Evolutionary conservation across 257 asterid genomes (phyloP), one percentile per base, ranked within the genome.

Genomic region (Nyctanthes arbortristis): DNA sequence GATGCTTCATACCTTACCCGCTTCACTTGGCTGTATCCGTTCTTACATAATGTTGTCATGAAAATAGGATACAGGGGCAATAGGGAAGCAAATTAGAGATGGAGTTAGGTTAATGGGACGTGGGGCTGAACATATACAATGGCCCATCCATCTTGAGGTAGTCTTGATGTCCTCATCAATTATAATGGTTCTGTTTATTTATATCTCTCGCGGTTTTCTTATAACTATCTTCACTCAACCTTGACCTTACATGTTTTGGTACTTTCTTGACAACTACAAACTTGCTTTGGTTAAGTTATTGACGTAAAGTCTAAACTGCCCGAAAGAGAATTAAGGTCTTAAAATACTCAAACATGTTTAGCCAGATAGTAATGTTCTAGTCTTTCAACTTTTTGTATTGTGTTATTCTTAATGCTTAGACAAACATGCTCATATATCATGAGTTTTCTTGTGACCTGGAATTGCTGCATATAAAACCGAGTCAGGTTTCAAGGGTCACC

Each of bases 131-230:
- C 79, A 80, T 62, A 86, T 94, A 54, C 70, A 80, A 52, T 91
- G 96, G 96, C 97, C 99, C 63, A 85, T 94, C 82, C 99, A 94
- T 84, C 82, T 94, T 25, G 97, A 94, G 97, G 99, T 89, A 77
- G 58, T 65, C 29, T 52, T 16, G 12, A 45, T 31, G 16, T 28
- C 10, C 34, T 29, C 1, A 16, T 18, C 10, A 16, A 22, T 36
- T 39, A 13, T 24, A 31, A 52, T 33, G 14, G 14, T 20, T 43
- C 13, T n/a, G 9, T 59, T 57, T 37, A 22, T 33, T 31, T 54
- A 16, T n/a, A n/a, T n/a, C n/a, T n/a, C n/a, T n/a, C n/a, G n/a
- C n/a, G n/a, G n/a, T n/a, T n/a, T n/a, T n/a, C n/a, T n/a, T n/a
- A n/a, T n/a, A 2, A 24, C 24, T 27, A 37, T 63, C 52, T 22